Conservation (phyloP, 1,284 basidiomycete genomes). For the Malassezia psittaci region DNA sequence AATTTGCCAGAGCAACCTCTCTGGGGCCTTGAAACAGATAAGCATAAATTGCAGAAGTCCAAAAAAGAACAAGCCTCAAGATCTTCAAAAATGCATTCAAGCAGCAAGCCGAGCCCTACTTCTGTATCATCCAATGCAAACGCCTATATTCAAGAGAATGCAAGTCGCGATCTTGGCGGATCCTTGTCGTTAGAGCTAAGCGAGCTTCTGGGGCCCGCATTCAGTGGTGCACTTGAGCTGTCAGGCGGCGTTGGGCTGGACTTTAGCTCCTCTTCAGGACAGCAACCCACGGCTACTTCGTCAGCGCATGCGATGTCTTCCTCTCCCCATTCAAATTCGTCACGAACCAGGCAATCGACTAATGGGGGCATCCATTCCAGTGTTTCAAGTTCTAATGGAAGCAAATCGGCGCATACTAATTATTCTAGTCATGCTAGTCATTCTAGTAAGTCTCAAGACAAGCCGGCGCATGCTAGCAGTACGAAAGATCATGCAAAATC, state of each 20-base stretch:
- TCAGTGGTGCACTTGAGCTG: background rate
- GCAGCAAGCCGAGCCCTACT: background rate
- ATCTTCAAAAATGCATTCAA: background rate
- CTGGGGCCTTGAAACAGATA: background rate
- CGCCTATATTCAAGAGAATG: background rate
- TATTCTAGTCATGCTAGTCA: too few species aligned
- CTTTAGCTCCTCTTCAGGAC: background rate
- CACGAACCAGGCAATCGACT: too few species aligned
- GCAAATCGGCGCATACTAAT: too few species aligned
- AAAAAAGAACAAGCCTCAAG: too few species aligned
- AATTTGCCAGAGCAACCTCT: background rate
- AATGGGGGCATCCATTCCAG: too few species aligned
- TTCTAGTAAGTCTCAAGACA: too few species aligned
- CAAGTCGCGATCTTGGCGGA: background rate
- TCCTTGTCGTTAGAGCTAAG: background rate
- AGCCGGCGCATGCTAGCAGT: too few species aligned
- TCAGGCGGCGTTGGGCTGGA: background rate
- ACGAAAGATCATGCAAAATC: too few species aligned
- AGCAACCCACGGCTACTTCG: background rate
- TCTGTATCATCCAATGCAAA: background rate
- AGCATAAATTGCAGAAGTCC: background rate
- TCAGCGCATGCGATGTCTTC: background rate
- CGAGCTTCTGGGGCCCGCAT: background rate
- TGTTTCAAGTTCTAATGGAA: too few species aligned
- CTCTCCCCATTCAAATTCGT: too few species aligned